Conservation (phyloP, 1,139 yeast genomes). For the Yamadazyma siamensis region DNA sequence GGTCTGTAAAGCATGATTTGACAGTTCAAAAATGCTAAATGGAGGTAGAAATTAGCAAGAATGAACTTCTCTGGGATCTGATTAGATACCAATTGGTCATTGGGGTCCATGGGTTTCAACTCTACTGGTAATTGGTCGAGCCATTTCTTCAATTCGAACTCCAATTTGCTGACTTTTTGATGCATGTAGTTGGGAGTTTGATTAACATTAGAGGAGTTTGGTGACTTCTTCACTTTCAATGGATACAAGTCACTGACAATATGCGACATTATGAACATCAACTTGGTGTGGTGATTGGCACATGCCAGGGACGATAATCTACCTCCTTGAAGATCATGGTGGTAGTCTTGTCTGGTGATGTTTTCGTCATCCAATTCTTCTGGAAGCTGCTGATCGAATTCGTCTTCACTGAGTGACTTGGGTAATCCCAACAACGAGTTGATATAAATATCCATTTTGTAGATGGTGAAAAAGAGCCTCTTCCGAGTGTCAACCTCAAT, state of each 20-base stretch:
- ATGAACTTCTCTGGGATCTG: slow-evolving; percentile 57
- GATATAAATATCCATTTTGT: slow-evolving; percentile 88
- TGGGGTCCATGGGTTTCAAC: slow-evolving; percentile 68
- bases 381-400: slow-evolving; percentile 87
- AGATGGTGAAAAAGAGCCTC: slow-evolving; percentile 82
- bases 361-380: slow-evolving; percentile 84
- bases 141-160: slow-evolving; percentile 74
- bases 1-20: slow-evolving; percentile 87
- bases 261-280: slow-evolving; percentile 49
- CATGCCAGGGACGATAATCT: slow-evolving; percentile 71
- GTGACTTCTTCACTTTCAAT: slow-evolving; percentile 23
- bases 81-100: slow-evolving; percentile 15
- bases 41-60: slow-evolving; percentile 74
- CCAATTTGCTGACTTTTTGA: slow-evolving; percentile 68
- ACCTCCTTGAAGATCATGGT: slow-evolving; percentile 34
- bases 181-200: slow-evolving; percentile 44
- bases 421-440: slow-evolving; percentile 90
- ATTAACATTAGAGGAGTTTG: slow-evolving; percentile 5
- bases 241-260: slow-evolving; percentile 45
- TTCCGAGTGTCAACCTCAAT: slow-evolving; percentile 84
- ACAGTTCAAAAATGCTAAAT: slow-evolving; percentile 77
- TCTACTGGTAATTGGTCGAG: slow-evolving; percentile 68
- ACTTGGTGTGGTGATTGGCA: slow-evolving; percentile 80
- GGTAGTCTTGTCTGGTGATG: slow-evolving; percentile 61
- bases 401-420: slow-evolving; percentile 68